Percentiles rank a stretch among this genome's conserved stretches.
Evolutionary conservation across 2,329 filamentous ascomycete species (phyloP).

Genomic region (Fusarium subglutinans): DNA sequence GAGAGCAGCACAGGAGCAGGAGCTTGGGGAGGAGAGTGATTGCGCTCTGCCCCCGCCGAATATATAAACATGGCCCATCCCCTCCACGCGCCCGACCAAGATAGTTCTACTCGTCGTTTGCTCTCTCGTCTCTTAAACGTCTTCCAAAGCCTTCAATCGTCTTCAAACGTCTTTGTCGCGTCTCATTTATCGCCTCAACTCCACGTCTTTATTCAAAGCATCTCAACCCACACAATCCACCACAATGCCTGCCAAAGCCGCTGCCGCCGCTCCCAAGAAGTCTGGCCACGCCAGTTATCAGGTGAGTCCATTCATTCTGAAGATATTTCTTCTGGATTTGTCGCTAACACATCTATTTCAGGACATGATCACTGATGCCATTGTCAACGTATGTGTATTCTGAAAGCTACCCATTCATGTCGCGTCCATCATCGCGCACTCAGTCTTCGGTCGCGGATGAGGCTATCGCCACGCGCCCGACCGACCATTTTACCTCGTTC

Average conservation of each 20-base stretch:
- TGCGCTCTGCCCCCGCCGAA: constrained; percentile 64
- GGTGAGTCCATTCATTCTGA: constrained; percentile 53
- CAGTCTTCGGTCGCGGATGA: constrained; percentile 37
- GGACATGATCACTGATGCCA: constrained; percentile 72
- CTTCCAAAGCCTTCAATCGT: constrained; percentile 23
- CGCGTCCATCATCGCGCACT: constrained; percentile 48
- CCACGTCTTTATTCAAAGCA: constrained; percentile 24
- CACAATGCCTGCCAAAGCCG: constrained; percentile 70
- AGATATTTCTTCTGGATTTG: background rate
- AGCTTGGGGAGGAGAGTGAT: constrained; percentile 57
- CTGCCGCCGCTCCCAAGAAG: constrained; percentile 56
- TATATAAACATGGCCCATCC: constrained; percentile 68
- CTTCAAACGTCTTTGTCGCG: constrained; percentile 30
- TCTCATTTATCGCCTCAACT: constrained; percentile 41
- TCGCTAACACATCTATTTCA: constrained; percentile 42
- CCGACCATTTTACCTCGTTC: constrained; percentile 10
- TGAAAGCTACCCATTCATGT: constrained; percentile 41
- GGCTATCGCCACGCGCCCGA: constrained; percentile 31
- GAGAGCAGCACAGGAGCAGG: constrained; percentile 27
- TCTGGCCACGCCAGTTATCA: constrained; percentile 68
- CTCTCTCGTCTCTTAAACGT: constrained; percentile 41
- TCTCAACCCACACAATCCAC: constrained; percentile 41
- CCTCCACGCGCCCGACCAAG: constrained; percentile 63
- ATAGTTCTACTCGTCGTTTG: constrained; percentile 50
- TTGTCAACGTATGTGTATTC: constrained; percentile 63